These are phyloP conservation scores for Jatropha multifida DNA, from an alignment of 441 rosid genomes.

Conservation along the genomic window DNA sequence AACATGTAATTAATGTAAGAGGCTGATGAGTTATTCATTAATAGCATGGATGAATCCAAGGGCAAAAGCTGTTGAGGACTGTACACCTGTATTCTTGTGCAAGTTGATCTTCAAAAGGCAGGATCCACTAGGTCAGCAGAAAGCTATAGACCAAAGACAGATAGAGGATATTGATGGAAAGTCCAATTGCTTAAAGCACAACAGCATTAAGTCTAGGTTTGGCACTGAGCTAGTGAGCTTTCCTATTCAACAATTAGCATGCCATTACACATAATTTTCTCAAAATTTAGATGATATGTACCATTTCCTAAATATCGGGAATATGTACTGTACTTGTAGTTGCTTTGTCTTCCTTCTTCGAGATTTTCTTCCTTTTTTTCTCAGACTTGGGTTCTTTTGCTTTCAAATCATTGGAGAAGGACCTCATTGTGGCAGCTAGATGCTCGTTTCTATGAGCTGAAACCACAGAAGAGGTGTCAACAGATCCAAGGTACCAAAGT, in stretches of 20 bases:
- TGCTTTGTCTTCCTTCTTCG: slow-evolving; percentile 47
- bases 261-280: background rate
- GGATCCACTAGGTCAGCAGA: background rate
- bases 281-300: slow-evolving; percentile 9
- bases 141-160: background rate
- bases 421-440: slow-evolving; percentile 54
- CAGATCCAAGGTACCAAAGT: background rate
- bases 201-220: background rate
- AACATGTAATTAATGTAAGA: background rate
- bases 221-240: background rate
- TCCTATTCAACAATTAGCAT: background rate
- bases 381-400: slow-evolving; percentile 69
- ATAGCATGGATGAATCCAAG: background rate
- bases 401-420: slow-evolving; percentile 56
- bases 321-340: slow-evolving; percentile 37
- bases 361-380: slow-evolving; percentile 67
- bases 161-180: background rate
- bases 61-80: background rate
- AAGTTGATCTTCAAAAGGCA: background rate
- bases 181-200: background rate
- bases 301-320: slow-evolving; percentile 33
- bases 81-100: too few relatives aligned
- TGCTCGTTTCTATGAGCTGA: slow-evolving; percentile 79
- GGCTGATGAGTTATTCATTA: background rate
- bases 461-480: slow-evolving; percentile 20